Evolutionary conservation across 352 stramenopile genomes (phyloP).

Genomic region (Peronospora farinosa): DNA sequence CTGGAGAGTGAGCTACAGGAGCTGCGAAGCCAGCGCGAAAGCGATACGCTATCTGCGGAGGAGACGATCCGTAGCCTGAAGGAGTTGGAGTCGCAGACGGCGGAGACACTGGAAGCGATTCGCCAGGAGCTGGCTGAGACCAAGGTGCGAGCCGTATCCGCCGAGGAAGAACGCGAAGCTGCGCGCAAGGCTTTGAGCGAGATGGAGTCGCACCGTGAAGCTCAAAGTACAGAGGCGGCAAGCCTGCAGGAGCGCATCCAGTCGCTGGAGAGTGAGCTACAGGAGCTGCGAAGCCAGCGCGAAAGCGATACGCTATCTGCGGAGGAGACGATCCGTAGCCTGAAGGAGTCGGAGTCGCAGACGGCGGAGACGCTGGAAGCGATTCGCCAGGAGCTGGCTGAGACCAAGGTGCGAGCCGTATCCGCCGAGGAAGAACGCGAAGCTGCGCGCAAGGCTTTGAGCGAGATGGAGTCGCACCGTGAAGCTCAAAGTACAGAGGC

Average conservation of each 20-base stretch:
- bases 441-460: slow-evolving; percentile 12
- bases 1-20: slow-evolving; percentile 24
- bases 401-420: slow-evolving; percentile 12
- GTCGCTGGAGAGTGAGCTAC: slow-evolving; percentile 19
- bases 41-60: slow-evolving; percentile 13
- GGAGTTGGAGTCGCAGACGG: slow-evolving; percentile 9
- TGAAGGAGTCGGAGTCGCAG: slow-evolving; percentile 19
- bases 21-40: slow-evolving; percentile 16
- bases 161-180: slow-evolving; percentile 19
- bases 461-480: slow-evolving; percentile 14
- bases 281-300: slow-evolving; percentile 21
- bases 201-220: slow-evolving; percentile 14
- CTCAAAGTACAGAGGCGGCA: slow-evolving; percentile 10
- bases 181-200: slow-evolving; percentile 13
- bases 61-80: slow-evolving; percentile 23
- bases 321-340: slow-evolving; percentile 18
- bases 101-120: slow-evolving; percentile 13
- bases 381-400: slow-evolving; percentile 20
- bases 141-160: slow-evolving; percentile 11
- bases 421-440: slow-evolving; percentile 18
- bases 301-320: slow-evolving; percentile 12
- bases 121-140: slow-evolving; percentile 21
- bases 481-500: slow-evolving; percentile 15
- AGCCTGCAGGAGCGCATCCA: slow-evolving; percentile 5
- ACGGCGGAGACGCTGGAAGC: slow-evolving; percentile 12